These are phyloP conservation scores for Aspergillus biplanus DNA, from an alignment of 495 filamentous ascomycete species.

Conservation along the genomic window DNA sequence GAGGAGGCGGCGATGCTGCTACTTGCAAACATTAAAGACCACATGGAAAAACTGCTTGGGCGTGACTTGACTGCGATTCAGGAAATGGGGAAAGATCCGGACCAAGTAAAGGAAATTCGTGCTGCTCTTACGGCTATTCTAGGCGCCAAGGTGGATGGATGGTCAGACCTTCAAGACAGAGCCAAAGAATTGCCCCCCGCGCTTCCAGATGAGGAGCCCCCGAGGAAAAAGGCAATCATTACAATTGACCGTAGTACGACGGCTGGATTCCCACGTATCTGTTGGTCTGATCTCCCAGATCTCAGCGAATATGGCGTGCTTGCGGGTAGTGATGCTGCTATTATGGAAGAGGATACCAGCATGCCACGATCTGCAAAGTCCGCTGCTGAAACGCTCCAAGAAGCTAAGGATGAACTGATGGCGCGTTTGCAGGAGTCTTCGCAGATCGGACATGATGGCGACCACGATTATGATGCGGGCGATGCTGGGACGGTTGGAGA, in stretches of 20 bases:
- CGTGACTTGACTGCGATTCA: constrained; percentile 50
- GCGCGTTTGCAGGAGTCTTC: constrained; percentile 56
- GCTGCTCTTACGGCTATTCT: constrained; percentile 51
- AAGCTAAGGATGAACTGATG: constrained; percentile 64
- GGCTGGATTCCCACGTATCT: constrained; percentile 49
- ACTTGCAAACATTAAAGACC: constrained; percentile 53
- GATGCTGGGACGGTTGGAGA: constrained; percentile 52
- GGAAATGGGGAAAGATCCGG: constrained; percentile 53
- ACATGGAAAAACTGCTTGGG: constrained; percentile 54
- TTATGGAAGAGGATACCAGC: constrained; percentile 53
- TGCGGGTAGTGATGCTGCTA: constrained; percentile 38
- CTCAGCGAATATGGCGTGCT: constrained; percentile 44
- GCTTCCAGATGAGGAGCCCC: constrained; percentile 43
- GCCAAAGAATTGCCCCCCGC: constrained; percentile 47
- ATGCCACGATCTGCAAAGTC: constrained; percentile 59
- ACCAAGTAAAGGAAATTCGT: constrained; percentile 52
- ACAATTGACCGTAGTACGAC: constrained; percentile 50
- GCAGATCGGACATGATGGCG: constrained; percentile 45
- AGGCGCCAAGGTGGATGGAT: constrained; percentile 52
- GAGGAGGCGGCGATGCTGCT: constrained; percentile 55
- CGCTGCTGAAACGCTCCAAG: constrained; percentile 56
- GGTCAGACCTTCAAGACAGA: constrained; percentile 49
- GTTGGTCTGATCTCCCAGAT: constrained; percentile 54
- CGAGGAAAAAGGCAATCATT: constrained; percentile 48
- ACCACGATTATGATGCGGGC: constrained; percentile 51